Conservation (phyloP, 164 flowering plant species). For the Hamamelis virginiana region DNA sequence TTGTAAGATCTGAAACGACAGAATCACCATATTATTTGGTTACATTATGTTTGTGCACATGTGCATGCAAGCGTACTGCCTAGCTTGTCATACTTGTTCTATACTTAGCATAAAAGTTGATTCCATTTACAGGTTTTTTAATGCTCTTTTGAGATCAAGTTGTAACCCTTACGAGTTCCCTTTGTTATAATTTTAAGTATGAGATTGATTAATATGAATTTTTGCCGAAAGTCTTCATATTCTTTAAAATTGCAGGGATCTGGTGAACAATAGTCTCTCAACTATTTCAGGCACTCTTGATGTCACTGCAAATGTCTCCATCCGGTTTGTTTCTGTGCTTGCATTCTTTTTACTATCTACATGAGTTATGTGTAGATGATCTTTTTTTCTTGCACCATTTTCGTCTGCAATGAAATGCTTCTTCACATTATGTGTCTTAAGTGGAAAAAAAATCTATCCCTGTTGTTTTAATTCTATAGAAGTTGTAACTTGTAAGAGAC, state of each 20-base stretch:
- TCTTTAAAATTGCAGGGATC: constrained; percentile 50
- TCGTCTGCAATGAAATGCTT: constrained; percentile 1
- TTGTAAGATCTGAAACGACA: constrained; percentile 46
- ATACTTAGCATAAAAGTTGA: not conserved
- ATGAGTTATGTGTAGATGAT: not conserved
- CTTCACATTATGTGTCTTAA: too few species aligned
- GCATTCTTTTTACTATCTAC: not conserved
- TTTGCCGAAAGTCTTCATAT: not conserved
- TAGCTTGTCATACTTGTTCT: not conserved
- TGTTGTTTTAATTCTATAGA: too few species aligned
- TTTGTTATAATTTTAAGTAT: not conserved
- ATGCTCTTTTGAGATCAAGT: not conserved
- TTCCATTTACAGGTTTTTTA: not conserved
- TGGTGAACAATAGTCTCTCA: constrained; percentile 55
- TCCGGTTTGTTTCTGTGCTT: constrained; percentile 47
- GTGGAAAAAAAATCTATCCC: too few species aligned
- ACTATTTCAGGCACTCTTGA: constrained; percentile 43
- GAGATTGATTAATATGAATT: not conserved
- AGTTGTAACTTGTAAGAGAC: not conserved
- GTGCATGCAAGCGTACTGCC: not conserved
- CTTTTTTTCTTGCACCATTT: not conserved
- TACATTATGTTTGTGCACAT: not conserved
- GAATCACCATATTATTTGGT: not conserved
- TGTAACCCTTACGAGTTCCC: not conserved
- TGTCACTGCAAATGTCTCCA: constrained; percentile 61